Conservation (phyloP, 208 protist genomes). For the Acanthamoeba lugdunensis region DNA sequence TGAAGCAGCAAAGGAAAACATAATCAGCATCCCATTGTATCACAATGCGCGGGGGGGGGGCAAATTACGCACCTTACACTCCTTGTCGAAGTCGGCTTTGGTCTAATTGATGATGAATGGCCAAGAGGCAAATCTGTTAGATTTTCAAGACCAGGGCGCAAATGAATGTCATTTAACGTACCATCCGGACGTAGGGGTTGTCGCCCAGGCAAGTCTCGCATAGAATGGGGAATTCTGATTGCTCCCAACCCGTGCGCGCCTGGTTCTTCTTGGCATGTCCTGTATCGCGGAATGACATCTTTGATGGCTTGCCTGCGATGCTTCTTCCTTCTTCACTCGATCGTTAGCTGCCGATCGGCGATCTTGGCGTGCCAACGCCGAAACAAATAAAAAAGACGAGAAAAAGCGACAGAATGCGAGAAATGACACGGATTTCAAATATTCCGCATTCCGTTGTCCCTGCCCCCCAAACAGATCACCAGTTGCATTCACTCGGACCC, state of each 20-base stretch:
- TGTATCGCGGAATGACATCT: constrained; percentile 65
- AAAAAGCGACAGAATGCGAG: too few relatives aligned
- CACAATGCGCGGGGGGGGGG: neutral
- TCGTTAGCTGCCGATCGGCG: too few relatives aligned
- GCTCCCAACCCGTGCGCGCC: constrained; percentile 41
- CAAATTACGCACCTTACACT: constrained; percentile 81
- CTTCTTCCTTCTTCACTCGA: too few relatives aligned
- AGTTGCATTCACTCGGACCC: too few relatives aligned
- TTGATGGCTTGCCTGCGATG: neutral
- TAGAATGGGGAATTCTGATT: constrained; percentile 88
- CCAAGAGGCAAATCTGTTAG: neutral
- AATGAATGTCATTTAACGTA: neutral
- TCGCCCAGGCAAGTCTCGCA: constrained; percentile 90
- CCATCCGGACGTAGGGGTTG: constrained; percentile 91
- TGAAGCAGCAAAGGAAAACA: neutral
- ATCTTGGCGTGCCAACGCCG: neutral
- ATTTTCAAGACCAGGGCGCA: neutral
- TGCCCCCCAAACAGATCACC: too few relatives aligned
- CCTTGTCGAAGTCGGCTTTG: constrained; percentile 79
- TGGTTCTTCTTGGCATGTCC: constrained; percentile 58
- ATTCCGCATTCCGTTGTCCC: too few relatives aligned
- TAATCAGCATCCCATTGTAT: neutral
- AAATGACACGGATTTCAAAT: too few relatives aligned
- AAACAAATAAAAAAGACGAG: too few relatives aligned
- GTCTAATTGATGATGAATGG: constrained; percentile 62